Base-by-base conservation (phyloP, 1,139 yeast genomes). In the Hemisphaericaspora xylofermentans region DNA sequence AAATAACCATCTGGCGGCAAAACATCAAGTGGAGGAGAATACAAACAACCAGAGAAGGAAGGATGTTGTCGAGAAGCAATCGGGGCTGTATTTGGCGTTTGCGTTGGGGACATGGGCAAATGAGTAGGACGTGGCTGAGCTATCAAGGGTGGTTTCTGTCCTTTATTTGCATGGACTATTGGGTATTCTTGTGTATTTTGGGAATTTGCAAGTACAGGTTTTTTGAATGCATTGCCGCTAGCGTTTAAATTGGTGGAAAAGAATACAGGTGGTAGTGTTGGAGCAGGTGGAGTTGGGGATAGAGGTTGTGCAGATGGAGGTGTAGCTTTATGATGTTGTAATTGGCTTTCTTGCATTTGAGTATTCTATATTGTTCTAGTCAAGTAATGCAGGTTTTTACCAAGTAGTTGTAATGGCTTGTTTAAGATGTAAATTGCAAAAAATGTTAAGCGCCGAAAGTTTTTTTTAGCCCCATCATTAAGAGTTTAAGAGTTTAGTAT, bases 141-240 rank as follows among this genome's bases (percentile, higher is more conserved):
- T 31, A 31, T 12, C 25, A 12, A 12, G 6, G 18, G 4, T 2
- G 2, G 34, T 5, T 12, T 14, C 2, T 16, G 25, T 4, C 24
- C 25, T 5, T 30, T 17, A 14, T 18, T 13, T 5, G 33, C 9
- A 31, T 18, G 19, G 13, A 12, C 13, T n/a, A 31, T 4, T 18
- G 34, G 13, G 13, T 31, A 19, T 18, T 31, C 34, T 18, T 18
- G 34, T 12, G 16, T 8, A 15, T 13, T 18, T 16, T 6, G 17
- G 5, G 33, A 6, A 12, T 12, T 16, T 7, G 22, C 9, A 6
- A 31, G 18, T 10, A 25, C 25, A n/a, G 34, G 34, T 12, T 19
- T 31, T 31, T 19, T 31, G 34, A 31, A 31, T 18, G 17, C 24
- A 19, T 31, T 18, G 27, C 27, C 27, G 27, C 27, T 9, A n/a